phyloP scores from a whole-genome alignment of 2,329 filamentous ascomycete species.

The Dendryphion nanum region DNA sequence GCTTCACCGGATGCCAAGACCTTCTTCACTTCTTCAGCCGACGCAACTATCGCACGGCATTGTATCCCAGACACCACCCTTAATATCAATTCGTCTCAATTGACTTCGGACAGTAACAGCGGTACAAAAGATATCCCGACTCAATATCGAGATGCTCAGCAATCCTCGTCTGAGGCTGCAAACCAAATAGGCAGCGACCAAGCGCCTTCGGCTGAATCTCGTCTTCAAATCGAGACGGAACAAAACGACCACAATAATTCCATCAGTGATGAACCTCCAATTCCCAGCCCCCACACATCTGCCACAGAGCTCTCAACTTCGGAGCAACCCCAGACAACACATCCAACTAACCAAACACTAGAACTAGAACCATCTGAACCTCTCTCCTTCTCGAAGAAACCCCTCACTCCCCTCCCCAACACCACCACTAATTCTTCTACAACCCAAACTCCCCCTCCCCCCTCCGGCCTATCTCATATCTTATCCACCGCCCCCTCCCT shows the following conservation, averaged over 20 bases:
- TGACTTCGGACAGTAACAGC: neutral
- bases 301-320: neutral
- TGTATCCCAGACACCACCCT: slow-evolving; percentile 52
- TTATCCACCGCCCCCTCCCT: slow-evolving; percentile 14
- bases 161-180: neutral
- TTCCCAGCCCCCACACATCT: neutral
- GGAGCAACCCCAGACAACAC: neutral
- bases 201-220: neutral
- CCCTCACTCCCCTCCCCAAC: slow-evolving; percentile 4
- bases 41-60: slow-evolving; percentile 76
- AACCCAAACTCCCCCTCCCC: neutral
- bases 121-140: neutral
- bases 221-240: neutral
- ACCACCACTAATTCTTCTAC: neutral
- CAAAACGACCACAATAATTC: neutral
- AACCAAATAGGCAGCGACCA: neutral
- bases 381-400: slow-evolving; percentile 17
- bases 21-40: slow-evolving; percentile 80
- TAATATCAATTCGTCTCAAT: too few species aligned
- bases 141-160: neutral
- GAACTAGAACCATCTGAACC: neutral
- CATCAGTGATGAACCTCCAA: neutral
- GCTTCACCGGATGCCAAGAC: slow-evolving; percentile 43
- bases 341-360: neutral
- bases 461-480: slow-evolving; percentile 24